Percentiles rank a stretch among this genome's conserved stretches.
These are phyloP conservation scores for Byssothecium circinans DNA, from an alignment of 2,329 filamentous ascomycete genomes.

Conservation along the genomic window DNA sequence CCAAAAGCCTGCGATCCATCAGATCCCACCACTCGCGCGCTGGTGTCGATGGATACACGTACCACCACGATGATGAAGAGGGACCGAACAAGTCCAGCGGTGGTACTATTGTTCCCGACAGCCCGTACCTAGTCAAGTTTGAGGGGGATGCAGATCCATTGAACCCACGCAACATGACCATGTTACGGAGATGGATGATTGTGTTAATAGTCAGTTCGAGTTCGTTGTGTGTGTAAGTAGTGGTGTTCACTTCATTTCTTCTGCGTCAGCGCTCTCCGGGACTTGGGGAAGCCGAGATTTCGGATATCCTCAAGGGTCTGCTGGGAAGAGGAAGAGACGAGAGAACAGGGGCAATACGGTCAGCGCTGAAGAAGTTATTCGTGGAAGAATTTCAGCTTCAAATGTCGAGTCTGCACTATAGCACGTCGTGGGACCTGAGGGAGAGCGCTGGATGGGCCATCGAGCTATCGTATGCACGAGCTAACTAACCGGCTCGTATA, in stretches of 20 bases:
- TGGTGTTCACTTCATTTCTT: background rate
- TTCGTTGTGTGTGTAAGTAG: conserved; percentile 81
- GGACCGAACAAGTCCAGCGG: conserved; percentile 24
- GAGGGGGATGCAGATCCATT: conserved; percentile 73
- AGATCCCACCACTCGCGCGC: conserved; percentile 41
- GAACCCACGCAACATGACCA: conserved; percentile 71
- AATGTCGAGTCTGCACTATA: background rate
- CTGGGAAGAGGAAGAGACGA: no score
- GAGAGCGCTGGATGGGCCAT: no score
- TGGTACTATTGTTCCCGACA: conserved; percentile 20
- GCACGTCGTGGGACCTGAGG: background rate
- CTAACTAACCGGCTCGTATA: conserved; percentile 38
- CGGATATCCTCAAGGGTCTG: no score
- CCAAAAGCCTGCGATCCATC: conserved; percentile 21
- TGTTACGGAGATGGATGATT: conserved; percentile 75
- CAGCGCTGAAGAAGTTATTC: background rate
- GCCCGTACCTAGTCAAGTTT: conserved; percentile 71
- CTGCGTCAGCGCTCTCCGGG: no score
- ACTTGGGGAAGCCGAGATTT: background rate
- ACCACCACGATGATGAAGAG: conserved; percentile 24
- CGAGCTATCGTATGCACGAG: no score
- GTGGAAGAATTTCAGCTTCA: background rate
- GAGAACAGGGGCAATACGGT: no score
- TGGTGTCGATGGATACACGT: conserved; percentile 43
- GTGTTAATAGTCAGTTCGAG: conserved; percentile 72